Evolutionary conservation across 2,329 filamentous ascomycete genomes (phyloP).

Genomic region (Fusarium annulatum): DNA sequence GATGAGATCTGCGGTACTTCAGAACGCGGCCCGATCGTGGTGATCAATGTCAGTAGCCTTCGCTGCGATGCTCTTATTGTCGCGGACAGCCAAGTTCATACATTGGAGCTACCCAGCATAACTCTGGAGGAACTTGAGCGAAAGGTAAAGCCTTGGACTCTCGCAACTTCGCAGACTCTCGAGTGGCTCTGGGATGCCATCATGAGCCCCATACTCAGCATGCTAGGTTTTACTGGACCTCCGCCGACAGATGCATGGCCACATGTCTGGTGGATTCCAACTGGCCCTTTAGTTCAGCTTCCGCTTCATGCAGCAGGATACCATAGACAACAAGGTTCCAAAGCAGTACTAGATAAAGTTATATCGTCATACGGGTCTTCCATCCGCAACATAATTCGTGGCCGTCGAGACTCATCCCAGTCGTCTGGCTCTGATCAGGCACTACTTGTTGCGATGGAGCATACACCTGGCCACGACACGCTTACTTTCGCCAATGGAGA

Average conservation of each 20-base stretch:
- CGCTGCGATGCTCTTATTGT: background rate
- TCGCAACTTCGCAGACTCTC: background rate
- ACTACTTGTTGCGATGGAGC: background rate
- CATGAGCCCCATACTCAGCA: background rate
- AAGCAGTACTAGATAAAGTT: fast-evolving
- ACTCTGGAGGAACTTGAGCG: background rate
- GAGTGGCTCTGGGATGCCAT: conserved; percentile 1
- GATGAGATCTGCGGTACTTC: background rate
- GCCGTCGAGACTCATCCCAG: background rate
- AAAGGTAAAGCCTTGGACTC: background rate
- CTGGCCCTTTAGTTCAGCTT: background rate
- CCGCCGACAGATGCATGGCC: fast-evolving
- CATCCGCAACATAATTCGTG: background rate
- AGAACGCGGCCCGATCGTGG: background rate
- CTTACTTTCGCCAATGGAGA: background rate
- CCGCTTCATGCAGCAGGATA: background rate
- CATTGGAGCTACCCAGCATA: background rate
- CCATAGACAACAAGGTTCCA: fast-evolving
- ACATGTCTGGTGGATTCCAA: background rate
- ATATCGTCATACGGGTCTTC: background rate
- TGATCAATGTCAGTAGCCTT: background rate
- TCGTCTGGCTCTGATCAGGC: background rate
- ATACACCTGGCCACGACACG: background rate
- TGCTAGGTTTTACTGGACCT: background rate
- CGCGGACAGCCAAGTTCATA: background rate